Evolutionary conservation across 2,329 filamentous ascomycete genomes (phyloP), one percentile per base, ranked within the genome.

Genomic region (Pestalotiopsis fici): DNA sequence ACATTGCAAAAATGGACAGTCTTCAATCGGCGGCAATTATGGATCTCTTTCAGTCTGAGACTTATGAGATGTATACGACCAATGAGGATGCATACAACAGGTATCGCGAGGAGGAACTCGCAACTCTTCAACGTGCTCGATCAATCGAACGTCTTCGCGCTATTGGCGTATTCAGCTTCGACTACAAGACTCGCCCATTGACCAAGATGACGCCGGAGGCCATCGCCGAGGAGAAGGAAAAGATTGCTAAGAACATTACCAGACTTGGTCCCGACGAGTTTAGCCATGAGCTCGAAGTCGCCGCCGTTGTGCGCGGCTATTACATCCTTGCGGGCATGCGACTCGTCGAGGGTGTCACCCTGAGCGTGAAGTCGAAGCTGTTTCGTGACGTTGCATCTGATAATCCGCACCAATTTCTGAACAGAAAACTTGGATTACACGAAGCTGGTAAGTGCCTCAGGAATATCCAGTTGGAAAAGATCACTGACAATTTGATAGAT

Each of bases 241-340:
- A 78, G 31, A 80, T 85, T 7, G 76, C 79, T 25, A 71, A 75
- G 6, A 82, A 88, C 28, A 69, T 82, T 6, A 71, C 76, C 13
- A 85, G 83, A 28, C 79, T 93, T 12, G 85, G 84, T 0, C 75
- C 80, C 0, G 91, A 94, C 71, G 81, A 83, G 0, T 93, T 88
- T 71, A 75, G 82, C 1, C 77, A 80, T 0, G 91, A 93, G 73
- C 77, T 94, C 0, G 81, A 85, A 9, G 87, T 91, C 0, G 86
- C 91, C 0, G 84, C 89, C 0, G 88, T 88, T 3, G 84, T 93
- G 57, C 82, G 90, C 0, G 90, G 87, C 0, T 94, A 94, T 76
- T 94, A 94, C 74, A 83, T 87, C 59, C 86, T 91, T 4, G 91
- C 92, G 0, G 86, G 88, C 0, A 79, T 84, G 39, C 86, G 91